phyloP scores from a whole-genome alignment of 371 early-diverging fungal genomes.

The Conidiobolus coronatus region DNA sequence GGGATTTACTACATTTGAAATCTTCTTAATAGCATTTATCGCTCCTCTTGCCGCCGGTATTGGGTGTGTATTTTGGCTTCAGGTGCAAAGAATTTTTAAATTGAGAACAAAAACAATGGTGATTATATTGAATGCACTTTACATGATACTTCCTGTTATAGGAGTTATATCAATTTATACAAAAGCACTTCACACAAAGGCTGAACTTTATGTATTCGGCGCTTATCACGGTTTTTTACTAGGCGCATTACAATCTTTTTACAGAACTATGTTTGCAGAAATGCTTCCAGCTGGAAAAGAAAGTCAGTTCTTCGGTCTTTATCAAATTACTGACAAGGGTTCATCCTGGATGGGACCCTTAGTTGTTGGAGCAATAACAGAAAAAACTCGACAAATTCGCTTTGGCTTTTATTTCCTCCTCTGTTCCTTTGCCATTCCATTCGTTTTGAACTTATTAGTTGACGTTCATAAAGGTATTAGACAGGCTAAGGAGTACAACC shows the following conservation, averaged over 20 bases:
- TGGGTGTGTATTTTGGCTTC: conserved; percentile 24
- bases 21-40: conserved; percentile 15
- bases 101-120: conserved; percentile 9
- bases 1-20: background rate
- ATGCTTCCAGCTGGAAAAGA: conserved; percentile 23
- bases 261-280: conserved; percentile 22
- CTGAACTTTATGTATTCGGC: conserved; percentile 18
- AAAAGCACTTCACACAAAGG: conserved; percentile 9
- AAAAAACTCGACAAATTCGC: conserved; percentile 13
- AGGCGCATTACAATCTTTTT: conserved; percentile 24
- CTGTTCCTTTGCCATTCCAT: background rate
- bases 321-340: conserved; percentile 33
- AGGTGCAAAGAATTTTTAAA: conserved; percentile 14
- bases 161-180: conserved; percentile 26
- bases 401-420: conserved; percentile 9
- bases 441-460: background rate
- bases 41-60: conserved; percentile 20
- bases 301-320: conserved; percentile 25
- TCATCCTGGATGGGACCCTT: conserved; percentile 38
- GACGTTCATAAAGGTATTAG: background rate
- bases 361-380: conserved; percentile 23
- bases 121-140: conserved; percentile 9
- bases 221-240: conserved; percentile 16
- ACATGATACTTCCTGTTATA: conserved; percentile 18
- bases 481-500: background rate